Percentiles rank a stretch among this genome's conserved stretches.
Evolutionary conservation across 169 alveolate genomes (phyloP).

Genomic region (Cryptosporidium muris): DNA sequence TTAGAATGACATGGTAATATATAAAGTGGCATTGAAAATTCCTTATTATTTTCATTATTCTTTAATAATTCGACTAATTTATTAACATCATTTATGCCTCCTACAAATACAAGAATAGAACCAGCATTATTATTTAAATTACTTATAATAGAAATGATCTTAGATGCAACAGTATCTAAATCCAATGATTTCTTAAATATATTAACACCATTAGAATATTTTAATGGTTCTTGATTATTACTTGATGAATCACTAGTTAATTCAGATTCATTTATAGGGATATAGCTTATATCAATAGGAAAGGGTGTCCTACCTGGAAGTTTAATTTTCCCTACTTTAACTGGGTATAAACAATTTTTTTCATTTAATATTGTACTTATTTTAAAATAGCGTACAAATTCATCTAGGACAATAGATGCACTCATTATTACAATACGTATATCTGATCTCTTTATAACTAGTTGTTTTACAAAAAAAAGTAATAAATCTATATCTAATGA

Average conservation of each 20-base stretch:
- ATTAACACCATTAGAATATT: not conserved
- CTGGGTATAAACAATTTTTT: not conserved
- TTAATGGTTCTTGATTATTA: not conserved
- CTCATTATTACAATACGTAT: conserved; percentile 61
- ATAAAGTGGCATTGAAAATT: conserved; percentile 25
- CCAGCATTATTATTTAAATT: conserved; percentile 26
- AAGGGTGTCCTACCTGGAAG: conserved; percentile 69
- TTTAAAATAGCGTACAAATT: conserved; percentile 28
- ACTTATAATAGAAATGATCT: conserved; percentile 12
- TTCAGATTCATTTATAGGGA: conserved; percentile 3
- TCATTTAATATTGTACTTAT: conserved; percentile 6
- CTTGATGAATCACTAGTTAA: not conserved
- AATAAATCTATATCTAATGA: conserved; percentile 72
- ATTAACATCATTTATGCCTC: conserved; percentile 64
- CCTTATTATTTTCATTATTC: not conserved
- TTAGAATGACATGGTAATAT: conserved; percentile 65
- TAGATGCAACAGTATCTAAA: conserved; percentile 2
- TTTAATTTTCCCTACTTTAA: conserved; percentile 6
- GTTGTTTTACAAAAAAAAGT: conserved; percentile 64
- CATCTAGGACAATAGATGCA: conserved; percentile 45
- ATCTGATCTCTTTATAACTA: conserved; percentile 13
- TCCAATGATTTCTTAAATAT: conserved; percentile 34
- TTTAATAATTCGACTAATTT: conserved; percentile 9
- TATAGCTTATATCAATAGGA: conserved; percentile 31
- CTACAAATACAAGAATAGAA: conserved; percentile 36